Evolutionary conservation across 257 asterid genomes (phyloP).

Genomic region (Fraxinus anomala): DNA sequence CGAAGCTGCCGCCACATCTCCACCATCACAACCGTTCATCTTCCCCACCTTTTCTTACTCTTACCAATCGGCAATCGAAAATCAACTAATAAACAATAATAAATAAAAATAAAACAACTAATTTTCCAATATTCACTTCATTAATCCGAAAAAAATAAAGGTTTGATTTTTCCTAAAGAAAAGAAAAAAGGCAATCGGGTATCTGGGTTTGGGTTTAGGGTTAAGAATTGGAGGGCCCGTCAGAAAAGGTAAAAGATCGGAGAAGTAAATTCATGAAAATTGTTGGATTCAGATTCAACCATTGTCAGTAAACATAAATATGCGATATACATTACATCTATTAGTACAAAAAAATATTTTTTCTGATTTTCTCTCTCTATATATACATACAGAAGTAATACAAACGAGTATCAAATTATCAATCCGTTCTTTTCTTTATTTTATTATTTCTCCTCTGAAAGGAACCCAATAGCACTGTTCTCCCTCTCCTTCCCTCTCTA

Average conservation of each 20-base stretch:
- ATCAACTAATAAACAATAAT: not conserved
- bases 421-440: not conserved
- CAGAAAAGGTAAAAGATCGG: not conserved
- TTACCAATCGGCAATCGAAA: not conserved
- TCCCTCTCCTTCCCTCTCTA: not conserved
- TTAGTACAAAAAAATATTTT: not conserved
- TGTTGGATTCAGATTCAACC: constrained; percentile 9
- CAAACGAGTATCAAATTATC: not conserved
- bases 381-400: not conserved
- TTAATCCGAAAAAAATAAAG: not conserved
- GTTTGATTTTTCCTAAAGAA: not conserved
- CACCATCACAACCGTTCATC: constrained; percentile 64
- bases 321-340: not conserved
- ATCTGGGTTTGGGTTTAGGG: not conserved
- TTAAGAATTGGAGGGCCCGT: not conserved
- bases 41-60: constrained; percentile 11
- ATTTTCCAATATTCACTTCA: not conserved
- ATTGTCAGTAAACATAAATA: constrained; percentile 8
- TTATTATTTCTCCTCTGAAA: not conserved
- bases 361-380: not conserved
- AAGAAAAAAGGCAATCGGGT: not conserved
- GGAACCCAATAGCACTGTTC: not conserved
- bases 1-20: constrained; percentile 62
- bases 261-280: not conserved
- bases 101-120: not conserved